These are phyloP conservation scores for Trichosanthes cucumerina DNA, from an alignment of 306 rosid species.

Conservation along the genomic window DNA sequence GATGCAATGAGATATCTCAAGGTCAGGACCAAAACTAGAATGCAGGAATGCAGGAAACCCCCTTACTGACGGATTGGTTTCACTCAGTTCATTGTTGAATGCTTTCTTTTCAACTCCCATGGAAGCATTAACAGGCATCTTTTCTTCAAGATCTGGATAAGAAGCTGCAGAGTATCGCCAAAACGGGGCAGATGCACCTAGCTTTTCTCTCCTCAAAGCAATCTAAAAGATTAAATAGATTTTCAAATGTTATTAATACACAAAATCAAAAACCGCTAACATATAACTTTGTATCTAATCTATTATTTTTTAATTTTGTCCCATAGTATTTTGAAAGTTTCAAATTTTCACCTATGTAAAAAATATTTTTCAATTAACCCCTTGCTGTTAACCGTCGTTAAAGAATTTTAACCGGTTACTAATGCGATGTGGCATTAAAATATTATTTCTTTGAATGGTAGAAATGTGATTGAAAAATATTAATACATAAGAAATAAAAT, in stretches of 20 bases:
- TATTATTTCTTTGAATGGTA: neutral
- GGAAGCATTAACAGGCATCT: conserved; percentile 16
- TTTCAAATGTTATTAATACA: neutral
- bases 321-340: neutral
- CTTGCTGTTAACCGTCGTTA: neutral
- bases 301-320: neutral
- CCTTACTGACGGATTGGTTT: conserved; percentile 6
- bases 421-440: neutral
- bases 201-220: conserved; percentile 44
- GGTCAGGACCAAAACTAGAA: neutral
- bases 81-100: conserved; percentile 10
- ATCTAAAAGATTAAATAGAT: conserved; percentile 23
- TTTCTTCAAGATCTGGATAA: conserved; percentile 48
- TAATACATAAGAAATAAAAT: neutral
- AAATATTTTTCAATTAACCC: neutral
- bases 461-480: neutral
- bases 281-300: neutral
- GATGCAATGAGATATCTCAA: neutral
- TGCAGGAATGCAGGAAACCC: too few relatives aligned
- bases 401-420: neutral
- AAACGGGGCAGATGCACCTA: conserved; percentile 49
- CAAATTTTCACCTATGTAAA: neutral
- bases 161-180: conserved; percentile 50
- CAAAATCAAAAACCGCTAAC: neutral
- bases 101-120: conserved; percentile 13